Percentiles rank a stretch among this genome's conserved stretches.
These are phyloP conservation scores for Malassezia furfur DNA, from an alignment of 1,284 basidiomycete genomes.

Conservation along the genomic window DNA sequence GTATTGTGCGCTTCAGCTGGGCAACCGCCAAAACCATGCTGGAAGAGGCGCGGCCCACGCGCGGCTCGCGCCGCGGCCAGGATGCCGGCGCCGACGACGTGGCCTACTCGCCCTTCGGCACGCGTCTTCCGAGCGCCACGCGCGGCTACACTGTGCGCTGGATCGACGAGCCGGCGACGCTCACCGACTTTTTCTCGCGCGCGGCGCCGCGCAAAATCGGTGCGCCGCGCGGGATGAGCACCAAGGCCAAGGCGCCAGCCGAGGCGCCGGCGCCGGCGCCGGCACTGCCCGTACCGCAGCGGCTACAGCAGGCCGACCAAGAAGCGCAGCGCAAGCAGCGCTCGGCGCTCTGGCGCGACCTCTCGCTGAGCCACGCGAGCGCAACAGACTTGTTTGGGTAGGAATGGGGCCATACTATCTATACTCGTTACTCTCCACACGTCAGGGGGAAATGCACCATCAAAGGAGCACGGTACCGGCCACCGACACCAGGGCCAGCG, in stretches of 20 bases:
- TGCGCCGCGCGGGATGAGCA: constrained; percentile 1
- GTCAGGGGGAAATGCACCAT: not conserved
- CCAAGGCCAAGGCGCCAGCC: not conserved
- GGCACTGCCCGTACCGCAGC: not conserved
- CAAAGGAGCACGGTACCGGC: not conserved
- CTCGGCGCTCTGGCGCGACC: constrained; percentile 2
- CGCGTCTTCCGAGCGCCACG: not conserved
- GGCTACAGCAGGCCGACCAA: constrained; percentile 1
- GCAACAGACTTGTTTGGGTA: constrained; percentile 6
- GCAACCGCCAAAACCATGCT: constrained; percentile 78
- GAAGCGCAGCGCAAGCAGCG: constrained; percentile 7
- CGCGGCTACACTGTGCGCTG: constrained; percentile 9
- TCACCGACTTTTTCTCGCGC: constrained; percentile 8
- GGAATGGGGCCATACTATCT: not conserved
- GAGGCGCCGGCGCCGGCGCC: not conserved
- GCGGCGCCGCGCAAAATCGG: not conserved
- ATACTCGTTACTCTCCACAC: not conserved
- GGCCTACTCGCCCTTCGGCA: constrained; percentile 3
- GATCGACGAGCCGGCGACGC: constrained; percentile 14
- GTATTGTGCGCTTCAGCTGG: constrained; percentile 88
- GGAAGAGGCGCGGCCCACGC: constrained; percentile 56
- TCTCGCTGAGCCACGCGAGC: not conserved
- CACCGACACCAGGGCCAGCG: not conserved
- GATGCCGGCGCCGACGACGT: not conserved
- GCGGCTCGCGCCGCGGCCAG: not conserved